Evolutionary conservation across 306 rosid genomes (phyloP).

Genomic region (Spatholobus suberectus): DNA sequence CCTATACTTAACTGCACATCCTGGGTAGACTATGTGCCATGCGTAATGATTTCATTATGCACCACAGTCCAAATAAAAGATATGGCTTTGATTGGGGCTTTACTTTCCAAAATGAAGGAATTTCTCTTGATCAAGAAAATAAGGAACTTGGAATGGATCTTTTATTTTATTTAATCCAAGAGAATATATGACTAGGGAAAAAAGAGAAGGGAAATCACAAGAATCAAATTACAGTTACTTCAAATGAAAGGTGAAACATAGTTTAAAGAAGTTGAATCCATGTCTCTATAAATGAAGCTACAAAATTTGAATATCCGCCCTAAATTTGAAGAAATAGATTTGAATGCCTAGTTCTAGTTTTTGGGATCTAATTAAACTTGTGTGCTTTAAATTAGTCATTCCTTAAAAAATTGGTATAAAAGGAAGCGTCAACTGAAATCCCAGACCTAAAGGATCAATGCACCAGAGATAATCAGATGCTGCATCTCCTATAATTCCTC

Average conservation of each 20-base stretch:
- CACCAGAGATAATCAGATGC: slow-evolving; percentile 97
- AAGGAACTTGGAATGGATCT: neutral
- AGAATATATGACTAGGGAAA: neutral
- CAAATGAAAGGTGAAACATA: slow-evolving; percentile 18
- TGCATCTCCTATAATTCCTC: slow-evolving; percentile 89
- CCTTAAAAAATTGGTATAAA: slow-evolving; percentile 1
- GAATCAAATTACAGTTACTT: neutral
- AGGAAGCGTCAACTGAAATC: slow-evolving; percentile 32
- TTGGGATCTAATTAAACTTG: neutral
- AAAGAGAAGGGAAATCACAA: neutral
- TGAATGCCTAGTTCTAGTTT: slow-evolving; percentile 3
- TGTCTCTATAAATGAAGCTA: slow-evolving; percentile 13
- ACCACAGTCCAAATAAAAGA: neutral
- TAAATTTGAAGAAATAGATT: slow-evolving; percentile 20
- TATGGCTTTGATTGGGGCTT: neutral
- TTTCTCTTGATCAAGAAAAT: slow-evolving; percentile 14
- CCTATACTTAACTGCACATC: neutral
- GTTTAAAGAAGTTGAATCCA: neutral
- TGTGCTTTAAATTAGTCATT: neutral
- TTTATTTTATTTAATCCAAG: neutral
- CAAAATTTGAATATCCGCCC: neutral
- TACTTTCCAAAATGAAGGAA: neutral
- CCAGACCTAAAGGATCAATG: slow-evolving; percentile 95
- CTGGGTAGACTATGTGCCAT: neutral
- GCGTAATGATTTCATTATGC: neutral